Percentiles rank a stretch among this genome's conserved stretches.
Evolutionary conservation across 352 stramenopile genomes (phyloP).

Genomic region (Phytophthora pini): DNA sequence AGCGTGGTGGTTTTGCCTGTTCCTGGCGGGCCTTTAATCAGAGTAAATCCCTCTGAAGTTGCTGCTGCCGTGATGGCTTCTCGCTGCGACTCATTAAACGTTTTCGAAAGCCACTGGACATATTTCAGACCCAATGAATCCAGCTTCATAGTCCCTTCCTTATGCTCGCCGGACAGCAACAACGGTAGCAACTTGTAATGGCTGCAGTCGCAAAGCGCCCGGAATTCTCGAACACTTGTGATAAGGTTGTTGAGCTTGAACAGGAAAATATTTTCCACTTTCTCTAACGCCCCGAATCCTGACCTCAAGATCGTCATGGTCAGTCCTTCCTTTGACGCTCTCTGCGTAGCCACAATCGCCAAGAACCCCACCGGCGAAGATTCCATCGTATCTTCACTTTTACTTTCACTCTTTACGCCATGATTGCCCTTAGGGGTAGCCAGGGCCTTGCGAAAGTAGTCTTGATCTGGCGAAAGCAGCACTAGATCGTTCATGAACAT

Average conservation of each 20-base stretch:
- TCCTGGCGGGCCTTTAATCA: constrained; percentile 92
- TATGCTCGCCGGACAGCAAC: constrained; percentile 76
- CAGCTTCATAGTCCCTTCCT: constrained; percentile 76
- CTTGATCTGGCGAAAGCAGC: constrained; percentile 60
- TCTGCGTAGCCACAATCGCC: constrained; percentile 77
- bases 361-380: constrained; percentile 56
- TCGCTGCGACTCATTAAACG: constrained; percentile 91
- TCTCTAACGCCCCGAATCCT: constrained; percentile 58
- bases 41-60: constrained; percentile 89
- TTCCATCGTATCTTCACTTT: constrained; percentile 7
- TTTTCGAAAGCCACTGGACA: constrained; percentile 76
- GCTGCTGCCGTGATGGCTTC: constrained; percentile 90
- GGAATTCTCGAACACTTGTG: constrained; percentile 89
- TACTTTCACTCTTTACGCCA: constrained; percentile 25
- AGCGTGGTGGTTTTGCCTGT: constrained; percentile 94
- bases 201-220: constrained; percentile 84
- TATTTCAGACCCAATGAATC: constrained; percentile 85
- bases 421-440: constrained; percentile 21
- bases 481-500: constrained; percentile 86
- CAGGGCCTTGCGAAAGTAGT: constrained; percentile 59
- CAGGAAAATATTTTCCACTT: constrained; percentile 60
- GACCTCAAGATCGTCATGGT: constrained; percentile 68
- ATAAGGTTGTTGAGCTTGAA: constrained; percentile 91
- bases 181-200: constrained; percentile 79
- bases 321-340: constrained; percentile 74